Percentiles rank a stretch among this genome's conserved stretches.
These are phyloP conservation scores for Metschnikowia vanudenii DNA, from an alignment of 805 yeast species.

Conservation along the genomic window DNA sequence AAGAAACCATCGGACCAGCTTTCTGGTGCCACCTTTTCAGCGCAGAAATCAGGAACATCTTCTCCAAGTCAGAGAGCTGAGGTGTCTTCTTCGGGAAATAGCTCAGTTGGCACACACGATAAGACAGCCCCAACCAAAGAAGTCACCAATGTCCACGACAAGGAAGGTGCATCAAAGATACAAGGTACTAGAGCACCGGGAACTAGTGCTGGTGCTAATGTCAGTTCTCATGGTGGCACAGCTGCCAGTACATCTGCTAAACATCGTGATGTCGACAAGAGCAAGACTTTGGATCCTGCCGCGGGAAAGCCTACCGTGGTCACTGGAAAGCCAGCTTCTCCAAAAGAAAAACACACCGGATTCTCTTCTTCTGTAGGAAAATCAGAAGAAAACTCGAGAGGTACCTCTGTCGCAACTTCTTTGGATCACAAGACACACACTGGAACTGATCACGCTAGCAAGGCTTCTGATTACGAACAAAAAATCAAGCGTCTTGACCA, in stretches of 20 bases:
- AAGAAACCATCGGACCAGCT: neutral
- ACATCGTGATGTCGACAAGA: neutral
- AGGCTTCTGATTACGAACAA: constrained; percentile 23
- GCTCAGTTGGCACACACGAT: neutral
- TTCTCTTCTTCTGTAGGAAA: no score
- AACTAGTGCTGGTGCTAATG: neutral
- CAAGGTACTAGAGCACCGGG: neutral
- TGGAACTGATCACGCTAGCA: constrained; percentile 16
- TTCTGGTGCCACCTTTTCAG: no score
- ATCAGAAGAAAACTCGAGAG: neutral
- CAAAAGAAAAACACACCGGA: no score
- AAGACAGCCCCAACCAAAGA: neutral
- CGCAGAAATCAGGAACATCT: no score
- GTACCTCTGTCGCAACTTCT: constrained; percentile 13
- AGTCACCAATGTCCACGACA: neutral
- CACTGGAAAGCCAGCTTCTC: no score
- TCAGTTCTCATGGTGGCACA: no score
- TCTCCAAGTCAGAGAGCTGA: neutral
- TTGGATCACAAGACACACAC: constrained; percentile 3
- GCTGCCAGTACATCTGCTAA: constrained; percentile 12
- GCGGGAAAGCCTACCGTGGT: neutral
- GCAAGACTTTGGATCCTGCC: constrained; percentile 8
- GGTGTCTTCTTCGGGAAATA: neutral
- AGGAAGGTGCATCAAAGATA: neutral
- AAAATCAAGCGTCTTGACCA: constrained; percentile 25